Evolutionary conservation across 2,329 filamentous ascomycete genomes (phyloP), one percentile per base, ranked within the genome.

Genomic region (Neopestalotiopsis sp.): DNA sequence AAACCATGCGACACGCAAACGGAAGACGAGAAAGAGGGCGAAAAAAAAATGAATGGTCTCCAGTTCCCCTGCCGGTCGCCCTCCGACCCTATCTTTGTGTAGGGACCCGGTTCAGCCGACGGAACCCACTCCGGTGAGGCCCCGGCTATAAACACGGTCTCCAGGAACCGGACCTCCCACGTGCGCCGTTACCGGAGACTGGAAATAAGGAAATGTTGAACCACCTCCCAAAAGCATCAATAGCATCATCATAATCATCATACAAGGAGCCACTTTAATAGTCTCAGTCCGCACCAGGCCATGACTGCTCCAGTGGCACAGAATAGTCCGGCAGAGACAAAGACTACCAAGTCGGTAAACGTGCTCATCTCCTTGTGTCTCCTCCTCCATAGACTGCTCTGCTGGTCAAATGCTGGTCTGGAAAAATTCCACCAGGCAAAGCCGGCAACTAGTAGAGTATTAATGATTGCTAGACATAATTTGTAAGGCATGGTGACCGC

Each of bases 371-470:
- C 69, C 64, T 42, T 68, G 24, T 70, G 65, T 56, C 70, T 68
- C 17, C 76, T 71, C 57, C 28, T 70, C 75, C 75, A 75, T 6
- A 77, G 67, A 5, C 70, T 71, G 64, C 75, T 76, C 14, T 69
- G 63, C 63, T 67, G 66, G 40, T 78, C 73, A 57, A 78, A 76
- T 5, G 72, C 76, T 38, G 76, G 77, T 45, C 66, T 61, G 9
- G 72, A 72, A 52, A 71, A 58, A 14, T 63, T 65, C 75, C 75
- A 78, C 73, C 73, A 77, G 3, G 72, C 72, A 45, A 68, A 71
- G 24, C 69, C 69, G 2, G 42, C 32, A 0, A 20, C 52, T 10
- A 38, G n/a, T 42, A 67, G 9, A 17, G 24, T 17, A 42, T 62
- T 28, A 1, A 38, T 38, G 10, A 40, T 28, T 3, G 34, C 56